Evolutionary conservation across 257 asterid species (phyloP).

Genomic region (Echites panduratus): DNA sequence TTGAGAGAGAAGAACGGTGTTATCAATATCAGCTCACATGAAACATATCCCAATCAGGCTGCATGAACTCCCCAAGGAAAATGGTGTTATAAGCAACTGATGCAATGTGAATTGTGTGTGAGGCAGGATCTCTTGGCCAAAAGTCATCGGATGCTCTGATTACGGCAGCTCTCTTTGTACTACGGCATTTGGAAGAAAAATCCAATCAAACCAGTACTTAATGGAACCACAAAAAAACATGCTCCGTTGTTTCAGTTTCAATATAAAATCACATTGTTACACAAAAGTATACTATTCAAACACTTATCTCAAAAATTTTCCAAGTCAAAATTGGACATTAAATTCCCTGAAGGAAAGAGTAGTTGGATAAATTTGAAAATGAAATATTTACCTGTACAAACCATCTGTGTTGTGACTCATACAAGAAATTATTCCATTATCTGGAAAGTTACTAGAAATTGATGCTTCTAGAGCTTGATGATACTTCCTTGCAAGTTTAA

Average conservation of each 20-base stretch:
- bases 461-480: slow-evolving; percentile 91
- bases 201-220: neutral
- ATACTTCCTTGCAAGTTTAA: slow-evolving; percentile 70
- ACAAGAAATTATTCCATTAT: slow-evolving; percentile 86
- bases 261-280: no score
- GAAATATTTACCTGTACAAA: slow-evolving; percentile 55
- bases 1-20: neutral
- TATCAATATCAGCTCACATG: slow-evolving; percentile 54
- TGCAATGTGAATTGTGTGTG: slow-evolving; percentile 93
- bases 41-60: slow-evolving; percentile 99
- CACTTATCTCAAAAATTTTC: no score
- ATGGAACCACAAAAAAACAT: neutral
- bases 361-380: neutral
- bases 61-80: slow-evolving; percentile 92
- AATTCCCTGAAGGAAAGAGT: no score
- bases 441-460: slow-evolving; percentile 61
- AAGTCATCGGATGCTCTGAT: slow-evolving; percentile 88
- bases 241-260: no score
- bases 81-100: slow-evolving; percentile 88
- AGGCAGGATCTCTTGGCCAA: slow-evolving; percentile 93
- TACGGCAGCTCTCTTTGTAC: slow-evolving; percentile 70
- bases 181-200: slow-evolving; percentile 12
- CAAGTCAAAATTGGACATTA: no score
- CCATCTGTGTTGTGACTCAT: slow-evolving; percentile 94
- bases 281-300: no score